Percentiles rank a stretch among this genome's conserved stretches.
These are phyloP conservation scores for Trypanosomatidae sp. DNA, from an alignment of 208 protist genomes.

Conservation along the genomic window DNA sequence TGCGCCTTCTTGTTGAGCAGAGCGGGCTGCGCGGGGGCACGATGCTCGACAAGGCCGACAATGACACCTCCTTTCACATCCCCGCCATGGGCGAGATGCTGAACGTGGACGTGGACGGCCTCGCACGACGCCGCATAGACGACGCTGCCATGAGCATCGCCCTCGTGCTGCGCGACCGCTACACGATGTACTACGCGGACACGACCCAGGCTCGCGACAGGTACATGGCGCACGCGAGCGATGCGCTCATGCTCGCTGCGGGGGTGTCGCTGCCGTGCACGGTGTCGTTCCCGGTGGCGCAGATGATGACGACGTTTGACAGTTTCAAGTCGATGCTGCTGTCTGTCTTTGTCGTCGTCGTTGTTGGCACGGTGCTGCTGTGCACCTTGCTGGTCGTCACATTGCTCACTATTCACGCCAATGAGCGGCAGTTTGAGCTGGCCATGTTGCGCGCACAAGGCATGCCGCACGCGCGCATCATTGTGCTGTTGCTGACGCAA, in stretches of 20 bases:
- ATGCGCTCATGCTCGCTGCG: slow-evolving; percentile 31
- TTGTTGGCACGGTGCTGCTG: slow-evolving; percentile 79
- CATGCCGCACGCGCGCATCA: slow-evolving; percentile 62
- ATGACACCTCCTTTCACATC: slow-evolving; percentile 21
- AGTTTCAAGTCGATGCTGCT: slow-evolving; percentile 71
- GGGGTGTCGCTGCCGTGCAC: slow-evolving; percentile 28
- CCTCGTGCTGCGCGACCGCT: slow-evolving; percentile 46
- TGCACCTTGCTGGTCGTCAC: slow-evolving; percentile 85
- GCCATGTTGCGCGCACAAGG: slow-evolving; percentile 93
- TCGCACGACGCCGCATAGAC: slow-evolving; percentile 17
- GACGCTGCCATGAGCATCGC: slow-evolving; percentile 58
- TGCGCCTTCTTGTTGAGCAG: slow-evolving; percentile 14
- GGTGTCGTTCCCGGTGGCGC: slow-evolving; percentile 44
- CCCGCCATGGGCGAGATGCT: too few species aligned
- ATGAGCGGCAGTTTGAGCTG: slow-evolving; percentile 95
- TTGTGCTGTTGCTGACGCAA: slow-evolving; percentile 65
- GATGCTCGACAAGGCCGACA: slow-evolving; percentile 2
- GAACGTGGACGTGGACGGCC: slow-evolving; percentile 4
- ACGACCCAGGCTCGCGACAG: slow-evolving; percentile 5
- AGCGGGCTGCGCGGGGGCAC: slow-evolving; percentile 12
- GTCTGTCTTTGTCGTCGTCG: slow-evolving; percentile 74
- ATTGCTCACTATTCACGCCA: slow-evolving; percentile 86
- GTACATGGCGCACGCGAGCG: slow-evolving; percentile 39
- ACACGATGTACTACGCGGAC: slow-evolving; percentile 56
- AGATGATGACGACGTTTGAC: slow-evolving; percentile 34